Evolutionary conservation across 345 rosid genomes (phyloP), one percentile per base, ranked within the genome.

Genomic region (Chamaenerion angustifolium): DNA sequence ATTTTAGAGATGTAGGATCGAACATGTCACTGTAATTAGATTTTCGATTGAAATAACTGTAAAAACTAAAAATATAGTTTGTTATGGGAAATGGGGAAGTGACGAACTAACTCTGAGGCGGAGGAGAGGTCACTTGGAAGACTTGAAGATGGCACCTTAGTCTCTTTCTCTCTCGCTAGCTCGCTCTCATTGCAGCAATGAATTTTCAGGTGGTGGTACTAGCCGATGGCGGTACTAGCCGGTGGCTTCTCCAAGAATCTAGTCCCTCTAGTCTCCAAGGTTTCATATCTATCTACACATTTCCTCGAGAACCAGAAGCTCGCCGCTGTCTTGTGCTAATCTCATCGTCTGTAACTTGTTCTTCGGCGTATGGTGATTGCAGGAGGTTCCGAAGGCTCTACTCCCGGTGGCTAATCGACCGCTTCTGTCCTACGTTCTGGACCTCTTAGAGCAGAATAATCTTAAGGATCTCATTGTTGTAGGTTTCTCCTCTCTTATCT

Each of bases 331-430:
- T 18, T 37, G 2, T 19, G 12, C 0, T 40, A 12, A 9, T 17
- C 13, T 7, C 45, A 16, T 12, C 8, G 15, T 17, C 14, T 65
- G 45, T 49, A 45, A 1, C 18, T 5, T 42, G 25, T 41, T 44
- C 4, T 4, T 31, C 37, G 37, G 37, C 37, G 8, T 31, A 7
- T 31, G 37, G 2, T 40, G 49, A 65, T 54, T 56, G 68, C 74
- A 90, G 98, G 96, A 90, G 61, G 79, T 83, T 25, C 96, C 98
- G 1, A 86, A 86, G 68, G 81, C 96, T 43, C 58, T 90, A 57
- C 95, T 90, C 41, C 98, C 96, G 11, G 94, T 90, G 23, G 96
- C 98, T 0, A 90, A 86, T 66, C 83, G 92, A 13, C 98, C 96
- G 11, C 80, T 90, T 56, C 73, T 90, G 23, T 79, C 90, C 16